Evolutionary conservation across 345 rosid genomes (phyloP).

Genomic region (Heritiera littoralis): DNA sequence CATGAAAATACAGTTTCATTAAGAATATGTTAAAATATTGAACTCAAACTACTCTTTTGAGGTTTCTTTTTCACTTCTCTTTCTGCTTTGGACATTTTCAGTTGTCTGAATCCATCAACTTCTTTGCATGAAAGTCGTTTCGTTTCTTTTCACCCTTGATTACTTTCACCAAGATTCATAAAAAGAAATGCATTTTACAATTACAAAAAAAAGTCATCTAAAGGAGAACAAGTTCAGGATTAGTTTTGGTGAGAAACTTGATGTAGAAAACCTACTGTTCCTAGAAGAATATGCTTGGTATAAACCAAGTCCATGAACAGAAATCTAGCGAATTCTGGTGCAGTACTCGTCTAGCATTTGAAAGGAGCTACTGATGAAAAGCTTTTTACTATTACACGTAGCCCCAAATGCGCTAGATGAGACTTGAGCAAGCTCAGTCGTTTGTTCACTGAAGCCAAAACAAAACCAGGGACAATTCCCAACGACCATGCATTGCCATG

Average conservation of each 20-base stretch:
- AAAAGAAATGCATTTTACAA: neutral
- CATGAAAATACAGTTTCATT: neutral
- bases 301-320: neutral
- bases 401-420: neutral
- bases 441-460: neutral
- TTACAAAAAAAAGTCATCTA: neutral
- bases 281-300: neutral
- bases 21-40: neutral
- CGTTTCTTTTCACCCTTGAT: neutral
- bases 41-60: neutral
- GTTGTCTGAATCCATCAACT: neutral
- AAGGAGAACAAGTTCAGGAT: neutral
- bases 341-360: too few relatives aligned
- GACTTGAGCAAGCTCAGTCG: neutral
- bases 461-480: neutral
- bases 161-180: neutral
- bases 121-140: neutral
- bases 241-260: neutral
- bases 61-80: neutral
- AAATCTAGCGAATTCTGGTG: neutral
- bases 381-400: neutral
- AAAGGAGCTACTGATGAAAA: neutral
- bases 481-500: neutral
- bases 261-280: neutral
- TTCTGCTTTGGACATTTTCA: neutral